Percentiles rank a stretch among this genome's conserved stretches.
phyloP scores from a whole-genome alignment of 352 stramenopile species.

The Elongisporangium anandrum region DNA sequence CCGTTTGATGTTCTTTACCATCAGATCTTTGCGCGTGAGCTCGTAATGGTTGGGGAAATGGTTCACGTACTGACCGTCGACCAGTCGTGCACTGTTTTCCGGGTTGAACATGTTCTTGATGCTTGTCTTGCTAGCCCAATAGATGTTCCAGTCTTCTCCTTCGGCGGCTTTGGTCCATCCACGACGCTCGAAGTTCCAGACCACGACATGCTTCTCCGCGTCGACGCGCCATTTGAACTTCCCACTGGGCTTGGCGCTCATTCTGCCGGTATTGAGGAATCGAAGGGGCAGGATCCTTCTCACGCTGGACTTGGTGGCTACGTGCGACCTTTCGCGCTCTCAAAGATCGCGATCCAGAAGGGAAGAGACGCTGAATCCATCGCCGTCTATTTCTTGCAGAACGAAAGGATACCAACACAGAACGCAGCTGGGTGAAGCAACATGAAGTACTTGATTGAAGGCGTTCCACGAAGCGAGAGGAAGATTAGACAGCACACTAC shows the following conservation, averaged over 20 bases:
- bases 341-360: not conserved
- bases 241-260: not conserved
- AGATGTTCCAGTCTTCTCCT: constrained; percentile 91
- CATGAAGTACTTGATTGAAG: not conserved
- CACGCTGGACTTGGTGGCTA: too few relatives aligned
- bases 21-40: constrained; percentile 90
- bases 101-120: constrained; percentile 90
- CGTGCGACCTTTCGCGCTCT: not conserved
- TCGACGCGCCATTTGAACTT: constrained; percentile 70
- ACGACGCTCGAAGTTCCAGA: constrained; percentile 81
- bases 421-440: not conserved
- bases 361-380: not conserved
- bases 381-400: not conserved
- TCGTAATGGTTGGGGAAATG: constrained; percentile 92
- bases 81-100: constrained; percentile 60
- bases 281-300: too few relatives aligned
- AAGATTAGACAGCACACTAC: not conserved
- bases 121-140: constrained; percentile 88
- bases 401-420: not conserved
- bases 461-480: not conserved
- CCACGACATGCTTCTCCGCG: constrained; percentile 74
- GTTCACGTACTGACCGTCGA: constrained; percentile 75
- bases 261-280: not conserved
- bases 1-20: constrained; percentile 95
- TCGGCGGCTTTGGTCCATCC: constrained; percentile 76